phyloP scores from a whole-genome alignment of 2,329 filamentous ascomycete species.

The Nigrograna mackinnonii region DNA sequence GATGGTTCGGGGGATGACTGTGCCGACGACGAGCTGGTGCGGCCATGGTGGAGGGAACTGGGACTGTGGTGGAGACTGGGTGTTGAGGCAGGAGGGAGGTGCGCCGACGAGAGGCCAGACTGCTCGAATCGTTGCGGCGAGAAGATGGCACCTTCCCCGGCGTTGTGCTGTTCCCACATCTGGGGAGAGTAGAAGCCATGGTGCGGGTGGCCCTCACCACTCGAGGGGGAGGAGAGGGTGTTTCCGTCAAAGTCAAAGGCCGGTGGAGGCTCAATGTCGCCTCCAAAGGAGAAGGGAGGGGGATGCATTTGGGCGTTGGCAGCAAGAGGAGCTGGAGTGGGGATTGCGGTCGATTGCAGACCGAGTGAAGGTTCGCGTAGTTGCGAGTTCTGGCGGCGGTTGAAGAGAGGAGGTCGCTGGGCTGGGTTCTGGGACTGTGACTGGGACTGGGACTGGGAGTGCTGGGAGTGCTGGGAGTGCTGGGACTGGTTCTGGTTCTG shows the following conservation, averaged over 20 bases:
- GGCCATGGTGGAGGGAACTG: constrained; percentile 33
- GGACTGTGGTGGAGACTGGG: constrained; percentile 43
- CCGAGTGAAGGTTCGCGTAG: constrained; percentile 14
- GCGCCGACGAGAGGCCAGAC: constrained; percentile 20
- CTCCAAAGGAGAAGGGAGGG: constrained; percentile 38
- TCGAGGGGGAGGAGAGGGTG: constrained; percentile 34
- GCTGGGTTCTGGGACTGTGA: no score
- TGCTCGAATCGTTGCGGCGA: constrained; percentile 31
- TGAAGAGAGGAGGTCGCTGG: constrained; percentile 28
- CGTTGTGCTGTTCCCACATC: constrained; percentile 34
- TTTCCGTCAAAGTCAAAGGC: constrained; percentile 38
- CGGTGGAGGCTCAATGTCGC: constrained; percentile 28
- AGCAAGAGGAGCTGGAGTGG: constrained; percentile 26
- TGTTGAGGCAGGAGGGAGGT: constrained; percentile 31
- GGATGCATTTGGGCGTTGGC: constrained; percentile 14
- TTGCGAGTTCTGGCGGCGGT: constrained; percentile 29
- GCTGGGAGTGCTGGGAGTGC: constrained; percentile 25
- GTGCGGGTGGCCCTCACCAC: constrained; percentile 26
- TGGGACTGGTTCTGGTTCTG: no score
- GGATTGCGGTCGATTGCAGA: constrained; percentile 19
- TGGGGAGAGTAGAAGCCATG: constrained; percentile 33
- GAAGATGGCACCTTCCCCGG: constrained; percentile 26
- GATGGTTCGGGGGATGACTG: constrained; percentile 66
- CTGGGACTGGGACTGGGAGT: no score
- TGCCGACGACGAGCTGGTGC: constrained; percentile 48